Conservation (phyloP, 2,329 filamentous ascomycete species). For the Fusarium odoratissimum region DNA sequence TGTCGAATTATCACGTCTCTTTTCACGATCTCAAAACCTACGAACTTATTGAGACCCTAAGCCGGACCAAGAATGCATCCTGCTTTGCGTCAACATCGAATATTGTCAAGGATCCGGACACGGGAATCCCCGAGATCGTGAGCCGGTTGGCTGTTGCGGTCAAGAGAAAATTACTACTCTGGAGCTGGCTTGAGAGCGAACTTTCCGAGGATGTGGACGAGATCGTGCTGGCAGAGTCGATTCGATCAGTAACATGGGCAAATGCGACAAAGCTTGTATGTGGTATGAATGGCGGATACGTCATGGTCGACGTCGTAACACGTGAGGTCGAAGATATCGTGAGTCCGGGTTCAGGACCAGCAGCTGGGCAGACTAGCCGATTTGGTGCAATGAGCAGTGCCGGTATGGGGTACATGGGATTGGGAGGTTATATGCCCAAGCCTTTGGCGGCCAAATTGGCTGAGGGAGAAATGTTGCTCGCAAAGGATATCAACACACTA, state of each 20-base stretch:
- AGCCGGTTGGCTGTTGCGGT: constrained; percentile 91
- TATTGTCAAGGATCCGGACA: constrained; percentile 88
- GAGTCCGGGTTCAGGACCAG: constrained; percentile 77
- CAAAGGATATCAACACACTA: constrained; percentile 96
- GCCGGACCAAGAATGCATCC: constrained; percentile 86
- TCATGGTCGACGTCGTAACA: constrained; percentile 85
- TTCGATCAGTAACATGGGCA: constrained; percentile 92
- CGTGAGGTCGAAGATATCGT: constrained; percentile 81
- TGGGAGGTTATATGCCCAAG: constrained; percentile 90
- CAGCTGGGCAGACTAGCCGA: constrained; percentile 72
- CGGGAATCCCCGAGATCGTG: constrained; percentile 91
- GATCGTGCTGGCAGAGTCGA: constrained; percentile 81
- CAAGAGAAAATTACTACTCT: constrained; percentile 88
- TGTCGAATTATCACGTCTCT: constrained; percentile 90
- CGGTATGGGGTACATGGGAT: constrained; percentile 96
- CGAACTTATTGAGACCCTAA: constrained; percentile 80
- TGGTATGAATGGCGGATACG: constrained; percentile 91
- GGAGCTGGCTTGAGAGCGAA: constrained; percentile 98
- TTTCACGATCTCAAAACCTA: constrained; percentile 91
- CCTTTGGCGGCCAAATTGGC: constrained; percentile 85
- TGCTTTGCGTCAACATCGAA: constrained; percentile 95
- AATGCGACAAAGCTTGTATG: constrained; percentile 87
- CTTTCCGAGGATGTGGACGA: constrained; percentile 79
- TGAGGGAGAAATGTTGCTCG: constrained; percentile 88
- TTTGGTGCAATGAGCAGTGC: constrained; percentile 86